Evolutionary conservation across 345 rosid genomes (phyloP).

Genomic region (Hirschfeldia incana): DNA sequence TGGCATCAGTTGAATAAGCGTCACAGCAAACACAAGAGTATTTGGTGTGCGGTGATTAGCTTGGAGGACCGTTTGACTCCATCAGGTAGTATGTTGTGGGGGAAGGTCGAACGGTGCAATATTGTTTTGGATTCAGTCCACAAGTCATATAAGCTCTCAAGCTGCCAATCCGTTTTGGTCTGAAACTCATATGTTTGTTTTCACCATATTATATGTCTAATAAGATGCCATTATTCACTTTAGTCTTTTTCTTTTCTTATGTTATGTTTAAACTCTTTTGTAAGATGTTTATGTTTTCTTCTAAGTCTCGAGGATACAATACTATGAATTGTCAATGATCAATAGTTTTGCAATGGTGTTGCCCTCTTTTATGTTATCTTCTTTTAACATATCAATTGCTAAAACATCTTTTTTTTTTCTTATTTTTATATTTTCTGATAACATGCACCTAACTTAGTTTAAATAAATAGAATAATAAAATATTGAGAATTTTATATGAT

Average conservation of each 20-base stretch:
- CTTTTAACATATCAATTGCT: neutral
- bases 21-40: neutral
- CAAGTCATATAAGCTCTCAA: neutral
- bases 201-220: neutral
- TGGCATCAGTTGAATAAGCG: neutral
- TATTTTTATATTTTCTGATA: too few relatives aligned
- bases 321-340: too few relatives aligned
- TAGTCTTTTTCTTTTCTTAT: too few relatives aligned
- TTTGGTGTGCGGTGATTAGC: neutral
- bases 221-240: too few relatives aligned
- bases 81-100: neutral
- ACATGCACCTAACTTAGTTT: too few relatives aligned
- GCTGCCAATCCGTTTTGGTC: neutral
- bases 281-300: too few relatives aligned
- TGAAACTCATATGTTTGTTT: neutral
- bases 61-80: neutral
- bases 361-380: neutral
- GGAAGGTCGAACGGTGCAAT: neutral
- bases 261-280: too few relatives aligned
- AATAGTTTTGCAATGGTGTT: neutral
- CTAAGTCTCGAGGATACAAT: too few relatives aligned
- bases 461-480: too few relatives aligned
- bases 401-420: too few relatives aligned
- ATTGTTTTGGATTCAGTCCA: neutral
- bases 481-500: too few relatives aligned